Evolutionary conservation across 345 rosid species (phyloP), one percentile per base, ranked within the genome.

Genomic region (Punica granatum): DNA sequence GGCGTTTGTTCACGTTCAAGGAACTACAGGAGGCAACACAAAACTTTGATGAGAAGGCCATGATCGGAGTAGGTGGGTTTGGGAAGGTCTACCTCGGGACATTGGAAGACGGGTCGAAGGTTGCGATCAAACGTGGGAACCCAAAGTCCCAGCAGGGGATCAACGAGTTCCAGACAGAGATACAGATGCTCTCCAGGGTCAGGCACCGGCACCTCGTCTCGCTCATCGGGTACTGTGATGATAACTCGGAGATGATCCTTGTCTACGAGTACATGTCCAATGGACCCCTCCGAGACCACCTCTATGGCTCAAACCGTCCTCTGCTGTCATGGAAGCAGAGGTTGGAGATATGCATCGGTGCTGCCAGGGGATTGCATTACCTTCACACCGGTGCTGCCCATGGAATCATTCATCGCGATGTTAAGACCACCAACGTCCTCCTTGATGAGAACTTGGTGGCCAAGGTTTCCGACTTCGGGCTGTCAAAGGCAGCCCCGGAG

Each of bases 151-250:
- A 85, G 65, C 98, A 88, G 70, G 98, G 95, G 14, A 83, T 88
- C 69, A 88, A 79, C 32, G 98, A 92, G 76, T 92, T 89, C 77
- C 94, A 89, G 63, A 92, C 91, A 2, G 96, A 92, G 81, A 89
- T 88, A 69, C 89, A 89, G 60, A 84, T 92, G 98, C 71, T 89
- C 8, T 89, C 98, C 37, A 88, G 84, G 71, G 88, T 89, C 30
- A 77, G 96, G 70, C 98, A 88, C 53, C 84, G 95, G 18, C 98
- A 92, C 51, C 85, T 92, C 0, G 96, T 90, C 9, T 85, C 96
- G 3, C 84, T 89, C 1, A 85, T 92, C 9, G 95, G 95, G 34
- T 89, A 89, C 74, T 89, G 91, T 21, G 90, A 92, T 12, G 91
- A 92, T 51, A 72, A 82, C 46, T 63, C 83, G 10, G 96, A 92